Evolutionary conservation across 768 basidiomycete species (phyloP).

Genomic region (Psilocybe cubensis): DNA sequence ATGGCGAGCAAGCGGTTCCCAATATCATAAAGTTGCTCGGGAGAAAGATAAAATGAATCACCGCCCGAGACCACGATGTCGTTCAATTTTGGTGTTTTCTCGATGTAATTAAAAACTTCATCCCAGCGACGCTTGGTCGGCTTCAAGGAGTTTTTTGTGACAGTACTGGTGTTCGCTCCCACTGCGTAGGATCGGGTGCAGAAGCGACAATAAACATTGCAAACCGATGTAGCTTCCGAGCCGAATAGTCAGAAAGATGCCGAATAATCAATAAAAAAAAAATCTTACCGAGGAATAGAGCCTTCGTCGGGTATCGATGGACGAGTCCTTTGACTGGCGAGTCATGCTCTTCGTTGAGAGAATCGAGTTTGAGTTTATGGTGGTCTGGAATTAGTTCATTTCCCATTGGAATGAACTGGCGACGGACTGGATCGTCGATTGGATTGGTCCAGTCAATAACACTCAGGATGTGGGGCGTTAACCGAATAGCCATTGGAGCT

Average conservation of each 20-base stretch:
- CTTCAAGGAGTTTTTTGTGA: conserved; percentile 2
- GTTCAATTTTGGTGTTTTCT: conserved; percentile 2
- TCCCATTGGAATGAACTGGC: conserved; percentile 3
- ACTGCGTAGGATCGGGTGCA: conserved; percentile 3
- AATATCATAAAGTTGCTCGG: conserved; percentile 5
- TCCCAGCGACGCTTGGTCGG: conserved; percentile 6
- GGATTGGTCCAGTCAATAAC: conserved; percentile 3
- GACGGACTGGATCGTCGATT: not conserved
- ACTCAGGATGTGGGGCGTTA: conserved; percentile 5
- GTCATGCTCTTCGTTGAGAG: conserved; percentile 3
- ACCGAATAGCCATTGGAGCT: conserved; percentile 4
- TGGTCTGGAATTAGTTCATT: conserved; percentile 1
- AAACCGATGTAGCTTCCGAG: conserved; percentile 2
- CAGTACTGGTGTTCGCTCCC: conserved; percentile 2
- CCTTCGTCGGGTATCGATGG: conserved; percentile 5
- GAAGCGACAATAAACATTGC: conserved; percentile 6
- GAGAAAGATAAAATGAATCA: conserved; percentile 3
- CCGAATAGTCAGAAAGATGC: not conserved
- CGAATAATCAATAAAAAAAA: not conserved
- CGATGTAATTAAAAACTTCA: conserved; percentile 1
- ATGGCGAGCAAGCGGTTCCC: not conserved
- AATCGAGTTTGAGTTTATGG: conserved; percentile 2
- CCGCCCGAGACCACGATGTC: conserved; percentile 6
- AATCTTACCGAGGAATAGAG: conserved; percentile 2
- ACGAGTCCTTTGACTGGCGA: conserved; percentile 5